Evolutionary conservation across 1,284 basidiomycete genomes (phyloP).

Genomic region (Earliella scabrosa): DNA sequence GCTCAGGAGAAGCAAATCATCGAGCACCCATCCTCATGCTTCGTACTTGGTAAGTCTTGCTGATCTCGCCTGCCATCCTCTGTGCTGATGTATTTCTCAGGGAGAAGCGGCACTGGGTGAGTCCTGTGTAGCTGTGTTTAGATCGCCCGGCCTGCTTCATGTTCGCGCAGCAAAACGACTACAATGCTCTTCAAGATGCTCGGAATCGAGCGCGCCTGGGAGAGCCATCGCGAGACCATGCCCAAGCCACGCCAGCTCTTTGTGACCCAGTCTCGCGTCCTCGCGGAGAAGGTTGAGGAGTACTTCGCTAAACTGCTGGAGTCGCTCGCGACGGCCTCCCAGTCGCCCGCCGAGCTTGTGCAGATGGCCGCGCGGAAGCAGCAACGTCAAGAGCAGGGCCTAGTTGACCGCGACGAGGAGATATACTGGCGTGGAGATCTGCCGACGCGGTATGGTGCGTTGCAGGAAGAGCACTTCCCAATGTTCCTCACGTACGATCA

Average conservation of each 20-base stretch:
- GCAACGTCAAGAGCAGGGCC: constrained; percentile 35
- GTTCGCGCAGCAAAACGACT: constrained; percentile 69
- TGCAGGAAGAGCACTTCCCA: constrained; percentile 68
- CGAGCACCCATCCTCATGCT: constrained; percentile 63
- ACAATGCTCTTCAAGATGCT: constrained; percentile 79
- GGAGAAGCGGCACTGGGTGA: constrained; percentile 72
- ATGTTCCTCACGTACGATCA: constrained; percentile 70
- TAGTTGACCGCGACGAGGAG: constrained; percentile 56
- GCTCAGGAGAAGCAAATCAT: constrained; percentile 63
- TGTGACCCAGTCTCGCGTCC: constrained; percentile 69
- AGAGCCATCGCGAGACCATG: constrained; percentile 34
- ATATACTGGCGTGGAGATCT: constrained; percentile 48
- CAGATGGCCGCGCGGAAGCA: constrained; percentile 28
- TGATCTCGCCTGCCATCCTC: no score
- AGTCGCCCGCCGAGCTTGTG: constrained; percentile 43
- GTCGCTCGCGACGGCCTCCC: constrained; percentile 46
- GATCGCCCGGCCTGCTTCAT: neutral
- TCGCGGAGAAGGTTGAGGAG: constrained; percentile 70
- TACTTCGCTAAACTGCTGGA: constrained; percentile 60
- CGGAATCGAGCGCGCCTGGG: constrained; percentile 58
- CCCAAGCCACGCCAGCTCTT: constrained; percentile 64
- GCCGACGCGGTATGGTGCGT: constrained; percentile 57
- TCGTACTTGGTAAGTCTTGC: constrained; percentile 54
- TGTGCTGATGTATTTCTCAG: no score
- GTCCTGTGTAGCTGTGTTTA: no score